Percentiles rank a stretch among this genome's conserved stretches.
phyloP scores from a whole-genome alignment of 163 green algal genomes.

The Picocystis sp. region DNA sequence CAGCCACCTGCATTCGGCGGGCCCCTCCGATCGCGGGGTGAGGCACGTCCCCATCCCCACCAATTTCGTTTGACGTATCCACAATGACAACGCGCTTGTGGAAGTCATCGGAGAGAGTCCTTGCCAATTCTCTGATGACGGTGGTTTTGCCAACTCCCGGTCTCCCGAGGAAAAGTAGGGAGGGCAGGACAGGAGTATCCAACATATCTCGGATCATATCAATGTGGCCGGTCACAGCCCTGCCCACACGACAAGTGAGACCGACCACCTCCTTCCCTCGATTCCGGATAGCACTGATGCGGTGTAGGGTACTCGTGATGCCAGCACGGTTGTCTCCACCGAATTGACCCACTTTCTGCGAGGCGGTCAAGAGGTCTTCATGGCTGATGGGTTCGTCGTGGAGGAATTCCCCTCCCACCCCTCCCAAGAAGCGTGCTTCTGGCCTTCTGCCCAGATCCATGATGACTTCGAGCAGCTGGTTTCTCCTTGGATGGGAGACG shows the following conservation, averaged over 20 bases:
- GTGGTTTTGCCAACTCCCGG: slow-evolving; percentile 92
- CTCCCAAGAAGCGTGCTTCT: slow-evolving; percentile 56
- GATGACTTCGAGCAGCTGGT: slow-evolving; percentile 45
- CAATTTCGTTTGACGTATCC: slow-evolving; percentile 93
- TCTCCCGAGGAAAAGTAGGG: slow-evolving; percentile 45
- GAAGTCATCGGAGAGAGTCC: slow-evolving; percentile 61
- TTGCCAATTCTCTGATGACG: slow-evolving; percentile 68
- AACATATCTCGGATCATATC: slow-evolving; percentile 32
- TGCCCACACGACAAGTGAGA: slow-evolving; percentile 72
- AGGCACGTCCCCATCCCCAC: slow-evolving; percentile 86
- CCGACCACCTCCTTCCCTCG: slow-evolving; percentile 57
- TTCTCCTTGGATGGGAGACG: slow-evolving; percentile 34
- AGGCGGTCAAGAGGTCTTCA: slow-evolving; percentile 34
- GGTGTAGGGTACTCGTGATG: slow-evolving; percentile 82
- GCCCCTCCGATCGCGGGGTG: slow-evolving; percentile 74
- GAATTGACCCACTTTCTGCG: slow-evolving; percentile 44
- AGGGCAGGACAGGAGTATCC: slow-evolving; percentile 2
- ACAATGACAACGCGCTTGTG: slow-evolving; percentile 71
- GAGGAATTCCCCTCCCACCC: slow-evolving; percentile 47
- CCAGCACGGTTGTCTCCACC: slow-evolving; percentile 83
- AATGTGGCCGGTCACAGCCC: slow-evolving; percentile 50
- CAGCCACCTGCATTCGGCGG: slow-evolving; percentile 79
- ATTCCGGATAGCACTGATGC: slow-evolving; percentile 76
- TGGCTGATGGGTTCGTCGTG: slow-evolving; percentile 26
- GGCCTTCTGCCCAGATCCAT: slow-evolving; percentile 71